phyloP scores from a whole-genome alignment of 495 filamentous ascomycete species.

The Annulohypoxylon moriforme region DNA sequence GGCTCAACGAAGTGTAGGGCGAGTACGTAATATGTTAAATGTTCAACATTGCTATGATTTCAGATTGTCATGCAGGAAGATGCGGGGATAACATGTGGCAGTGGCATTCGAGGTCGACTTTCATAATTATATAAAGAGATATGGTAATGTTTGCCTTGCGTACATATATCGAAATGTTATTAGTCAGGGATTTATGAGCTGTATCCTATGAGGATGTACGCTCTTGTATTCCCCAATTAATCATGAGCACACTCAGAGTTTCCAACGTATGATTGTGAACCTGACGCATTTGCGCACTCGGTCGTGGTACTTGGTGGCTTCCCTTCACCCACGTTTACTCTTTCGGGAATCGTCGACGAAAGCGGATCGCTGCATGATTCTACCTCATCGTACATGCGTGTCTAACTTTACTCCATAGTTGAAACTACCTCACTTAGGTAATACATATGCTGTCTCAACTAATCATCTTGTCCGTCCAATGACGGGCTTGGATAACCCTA shows the following conservation, averaged over 20 bases:
- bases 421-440: slow-evolving; percentile 15
- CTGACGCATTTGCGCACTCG: neutral
- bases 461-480: neutral
- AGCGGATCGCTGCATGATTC: slow-evolving; percentile 10
- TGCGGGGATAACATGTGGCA: slow-evolving; percentile 23
- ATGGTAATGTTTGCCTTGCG: slow-evolving; percentile 26
- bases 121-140: slow-evolving; percentile 22
- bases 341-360: slow-evolving; percentile 14
- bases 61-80: slow-evolving; percentile 14
- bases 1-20: neutral
- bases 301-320: slow-evolving; percentile 10
- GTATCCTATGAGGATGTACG: slow-evolving; percentile 26
- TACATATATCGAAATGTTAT: slow-evolving; percentile 3
- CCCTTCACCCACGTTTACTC: slow-evolving; percentile 1
- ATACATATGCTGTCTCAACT: slow-evolving; percentile 5
- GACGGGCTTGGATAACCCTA: neutral
- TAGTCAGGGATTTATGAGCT: slow-evolving; percentile 23
- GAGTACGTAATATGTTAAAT: neutral
- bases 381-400: slow-evolving; percentile 2
- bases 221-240: slow-evolving; percentile 32
- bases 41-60: slow-evolving; percentile 7
- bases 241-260: slow-evolving; percentile 22
- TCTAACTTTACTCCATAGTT: slow-evolving; percentile 4
- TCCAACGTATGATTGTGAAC: slow-evolving; percentile 33
- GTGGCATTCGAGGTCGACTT: neutral